These are phyloP conservation scores for Ophiognomonia clavigignenti-juglandacearum DNA, from an alignment of 2,329 filamentous ascomycete genomes.

Conservation along the genomic window DNA sequence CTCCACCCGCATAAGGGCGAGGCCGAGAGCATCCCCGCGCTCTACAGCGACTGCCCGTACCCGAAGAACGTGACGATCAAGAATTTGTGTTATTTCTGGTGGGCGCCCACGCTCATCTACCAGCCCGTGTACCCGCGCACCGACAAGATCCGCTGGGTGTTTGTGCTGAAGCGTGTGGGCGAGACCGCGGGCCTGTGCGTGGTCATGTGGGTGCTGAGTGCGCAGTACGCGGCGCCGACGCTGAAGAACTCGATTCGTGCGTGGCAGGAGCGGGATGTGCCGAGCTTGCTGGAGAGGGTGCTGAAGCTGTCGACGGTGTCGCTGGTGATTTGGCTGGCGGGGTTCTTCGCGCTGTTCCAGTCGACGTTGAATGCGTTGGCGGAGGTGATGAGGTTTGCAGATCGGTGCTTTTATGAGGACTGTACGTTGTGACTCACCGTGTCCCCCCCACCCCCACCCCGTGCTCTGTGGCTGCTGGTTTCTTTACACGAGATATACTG, in stretches of 20 bases:
- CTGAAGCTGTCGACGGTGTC: conserved; percentile 96
- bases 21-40: conserved; percentile 66
- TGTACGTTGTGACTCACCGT: conserved; percentile 49
- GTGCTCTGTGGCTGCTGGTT: neutral
- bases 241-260: conserved; percentile 86
- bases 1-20: conserved; percentile 68
- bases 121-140: conserved; percentile 94
- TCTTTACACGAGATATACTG: neutral
- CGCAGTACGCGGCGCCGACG: conserved; percentile 89
- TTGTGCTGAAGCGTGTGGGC: conserved; percentile 75
- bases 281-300: conserved; percentile 79
- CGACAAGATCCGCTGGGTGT: conserved; percentile 75
- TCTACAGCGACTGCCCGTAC: conserved; percentile 83
- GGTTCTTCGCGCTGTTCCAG: conserved; percentile 96
- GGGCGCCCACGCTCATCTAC: conserved; percentile 93
- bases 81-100: conserved; percentile 95
- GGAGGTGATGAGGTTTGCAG: conserved; percentile 84
- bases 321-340: conserved; percentile 92
- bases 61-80: conserved; percentile 82
- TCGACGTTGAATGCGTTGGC: conserved; percentile 86
- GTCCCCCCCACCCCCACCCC: neutral
- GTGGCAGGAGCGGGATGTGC: conserved; percentile 73
- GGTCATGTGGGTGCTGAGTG: conserved; percentile 92
- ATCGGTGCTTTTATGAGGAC: conserved; percentile 91
- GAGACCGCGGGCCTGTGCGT: conserved; percentile 76